Evolutionary conservation across 1,139 yeast species (phyloP).

Genomic region (Suhomyces coccinellae): DNA sequence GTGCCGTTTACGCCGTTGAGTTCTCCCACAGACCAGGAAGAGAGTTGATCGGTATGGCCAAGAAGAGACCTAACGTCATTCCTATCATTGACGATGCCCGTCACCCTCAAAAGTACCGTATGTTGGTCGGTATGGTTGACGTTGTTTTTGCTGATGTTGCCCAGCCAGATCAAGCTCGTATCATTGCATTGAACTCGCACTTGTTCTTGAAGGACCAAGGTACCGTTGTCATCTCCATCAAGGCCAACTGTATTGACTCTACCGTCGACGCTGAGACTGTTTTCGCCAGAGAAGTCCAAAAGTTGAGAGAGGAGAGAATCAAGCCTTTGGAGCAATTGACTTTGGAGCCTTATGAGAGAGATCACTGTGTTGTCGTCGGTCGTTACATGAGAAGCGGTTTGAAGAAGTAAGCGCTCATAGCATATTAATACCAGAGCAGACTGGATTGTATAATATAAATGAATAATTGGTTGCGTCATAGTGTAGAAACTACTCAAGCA

Average conservation of each 20-base stretch:
- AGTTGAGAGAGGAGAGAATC: conserved; percentile 97
- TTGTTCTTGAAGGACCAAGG: conserved; percentile 98
- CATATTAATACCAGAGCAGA: conserved; percentile 5
- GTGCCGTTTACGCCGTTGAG: conserved; percentile 97
- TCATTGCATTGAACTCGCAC: conserved; percentile 96
- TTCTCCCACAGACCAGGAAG: conserved; percentile 99
- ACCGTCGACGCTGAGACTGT: conserved; percentile 99
- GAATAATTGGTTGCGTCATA: conserved; percentile 2
- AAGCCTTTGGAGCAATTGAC: conserved; percentile 98
- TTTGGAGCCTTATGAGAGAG: conserved; percentile 99
- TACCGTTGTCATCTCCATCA: conserved; percentile 95
- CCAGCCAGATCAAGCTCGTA: conserved; percentile 99
- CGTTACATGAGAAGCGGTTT: conserved; percentile 90
- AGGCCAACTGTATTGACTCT: conserved; percentile 99
- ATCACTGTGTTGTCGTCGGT: conserved; percentile 98
- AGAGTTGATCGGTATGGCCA: conserved; percentile 98
- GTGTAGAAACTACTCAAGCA: too few relatives aligned
- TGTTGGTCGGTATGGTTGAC: conserved; percentile 98
- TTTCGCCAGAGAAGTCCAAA: conserved; percentile 98
- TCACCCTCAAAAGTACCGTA: conserved; percentile 99
- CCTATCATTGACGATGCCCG: conserved; percentile 99
- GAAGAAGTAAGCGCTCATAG: conserved; percentile 39
- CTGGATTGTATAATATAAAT: conserved; percentile 13
- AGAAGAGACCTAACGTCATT: conserved; percentile 98
- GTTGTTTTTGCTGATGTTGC: conserved; percentile 99